Conservation (phyloP, 768 basidiomycete species). For the Amyloporia xantha region DNA sequence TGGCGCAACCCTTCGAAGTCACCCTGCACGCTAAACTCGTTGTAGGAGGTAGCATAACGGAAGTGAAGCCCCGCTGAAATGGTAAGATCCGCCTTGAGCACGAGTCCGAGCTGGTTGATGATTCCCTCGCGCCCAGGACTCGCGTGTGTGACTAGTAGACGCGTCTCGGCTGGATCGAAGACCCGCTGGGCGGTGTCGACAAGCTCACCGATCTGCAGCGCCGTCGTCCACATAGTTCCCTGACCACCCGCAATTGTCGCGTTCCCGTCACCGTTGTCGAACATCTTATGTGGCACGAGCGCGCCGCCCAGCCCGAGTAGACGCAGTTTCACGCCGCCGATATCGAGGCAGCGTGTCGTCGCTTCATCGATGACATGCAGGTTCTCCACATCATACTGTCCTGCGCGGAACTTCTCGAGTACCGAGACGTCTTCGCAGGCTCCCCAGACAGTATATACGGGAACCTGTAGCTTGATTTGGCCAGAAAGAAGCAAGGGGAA, state of each 20-base stretch:
- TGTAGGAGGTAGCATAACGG: slow-evolving; percentile 93
- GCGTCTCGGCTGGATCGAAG: slow-evolving; percentile 88
- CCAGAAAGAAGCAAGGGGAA: slow-evolving; percentile 89
- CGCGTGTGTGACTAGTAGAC: slow-evolving; percentile 87
- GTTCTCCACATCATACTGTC: slow-evolving; percentile 80
- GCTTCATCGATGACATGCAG: slow-evolving; percentile 92
- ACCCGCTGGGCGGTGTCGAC: slow-evolving; percentile 96
- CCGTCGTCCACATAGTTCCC: slow-evolving; percentile 98
- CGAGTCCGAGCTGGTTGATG: slow-evolving; percentile 82
- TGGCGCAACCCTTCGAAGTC: slow-evolving; percentile 84
- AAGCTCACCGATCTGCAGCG: slow-evolving; percentile 95
- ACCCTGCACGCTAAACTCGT: slow-evolving; percentile 90
- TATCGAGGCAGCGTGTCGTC: slow-evolving; percentile 84
- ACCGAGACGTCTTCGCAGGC: slow-evolving; percentile 94
- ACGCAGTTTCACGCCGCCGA: slow-evolving; percentile 90
- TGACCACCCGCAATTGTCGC: slow-evolving; percentile 98
- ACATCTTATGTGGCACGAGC: slow-evolving; percentile 90
- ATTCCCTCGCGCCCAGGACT: slow-evolving; percentile 91
- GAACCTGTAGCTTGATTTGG: slow-evolving; percentile 84
- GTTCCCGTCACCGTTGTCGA: slow-evolving; percentile 87
- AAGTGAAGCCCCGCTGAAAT: slow-evolving; percentile 95
- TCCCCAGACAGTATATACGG: slow-evolving; percentile 95
- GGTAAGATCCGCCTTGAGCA: slow-evolving; percentile 91
- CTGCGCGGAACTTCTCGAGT: slow-evolving; percentile 87
- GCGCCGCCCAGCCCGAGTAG: slow-evolving; percentile 96